Evolutionary conservation across 495 filamentous ascomycete genomes (phyloP).

Genomic region (Staphylotrichum tortipilum): DNA sequence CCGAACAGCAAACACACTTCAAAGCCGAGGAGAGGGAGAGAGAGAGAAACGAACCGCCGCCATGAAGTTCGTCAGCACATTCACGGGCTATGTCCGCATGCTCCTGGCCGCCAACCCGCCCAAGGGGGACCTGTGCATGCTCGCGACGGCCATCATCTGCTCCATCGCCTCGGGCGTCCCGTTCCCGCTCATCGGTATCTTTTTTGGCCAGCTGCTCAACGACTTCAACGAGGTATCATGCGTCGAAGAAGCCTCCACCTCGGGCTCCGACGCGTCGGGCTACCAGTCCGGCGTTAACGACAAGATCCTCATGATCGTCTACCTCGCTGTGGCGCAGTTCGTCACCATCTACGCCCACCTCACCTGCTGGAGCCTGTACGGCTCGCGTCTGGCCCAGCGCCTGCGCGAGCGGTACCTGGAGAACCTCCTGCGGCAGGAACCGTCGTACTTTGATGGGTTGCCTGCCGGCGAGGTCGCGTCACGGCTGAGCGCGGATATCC

Average conservation of each 20-base stretch:
- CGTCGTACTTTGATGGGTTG: constrained; percentile 51
- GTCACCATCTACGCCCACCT: constrained; percentile 49
- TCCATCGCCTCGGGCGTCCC: constrained; percentile 58
- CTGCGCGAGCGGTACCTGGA: constrained; percentile 52
- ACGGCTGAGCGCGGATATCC: constrained; percentile 51
- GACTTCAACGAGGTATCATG: constrained; percentile 55
- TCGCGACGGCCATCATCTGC: constrained; percentile 43
- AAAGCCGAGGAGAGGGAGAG: too few species aligned
- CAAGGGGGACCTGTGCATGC: constrained; percentile 36
- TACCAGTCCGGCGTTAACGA: constrained; percentile 36
- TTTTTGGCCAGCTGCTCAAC: constrained; percentile 62
- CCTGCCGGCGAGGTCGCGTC: constrained; percentile 54
- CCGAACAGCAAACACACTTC: too few species aligned
- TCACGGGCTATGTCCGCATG: constrained; percentile 26
- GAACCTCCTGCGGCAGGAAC: constrained; percentile 51
- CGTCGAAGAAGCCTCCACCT: constrained; percentile 12
- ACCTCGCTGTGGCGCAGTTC: constrained; percentile 54
- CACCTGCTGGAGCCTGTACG: constrained; percentile 52
- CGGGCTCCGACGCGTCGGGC: constrained; percentile 14
- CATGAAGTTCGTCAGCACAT: constrained; percentile 12
- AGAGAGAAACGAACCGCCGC: neutral
- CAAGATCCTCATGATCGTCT: constrained; percentile 55
- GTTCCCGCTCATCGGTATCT: constrained; percentile 58
- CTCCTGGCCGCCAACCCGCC: constrained; percentile 30
- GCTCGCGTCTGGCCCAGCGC: constrained; percentile 53